Percentiles rank a stretch among this genome's conserved stretches.
phyloP scores from a whole-genome alignment of 371 early-diverging fungal genomes.

The Rhizopus delemar region DNA sequence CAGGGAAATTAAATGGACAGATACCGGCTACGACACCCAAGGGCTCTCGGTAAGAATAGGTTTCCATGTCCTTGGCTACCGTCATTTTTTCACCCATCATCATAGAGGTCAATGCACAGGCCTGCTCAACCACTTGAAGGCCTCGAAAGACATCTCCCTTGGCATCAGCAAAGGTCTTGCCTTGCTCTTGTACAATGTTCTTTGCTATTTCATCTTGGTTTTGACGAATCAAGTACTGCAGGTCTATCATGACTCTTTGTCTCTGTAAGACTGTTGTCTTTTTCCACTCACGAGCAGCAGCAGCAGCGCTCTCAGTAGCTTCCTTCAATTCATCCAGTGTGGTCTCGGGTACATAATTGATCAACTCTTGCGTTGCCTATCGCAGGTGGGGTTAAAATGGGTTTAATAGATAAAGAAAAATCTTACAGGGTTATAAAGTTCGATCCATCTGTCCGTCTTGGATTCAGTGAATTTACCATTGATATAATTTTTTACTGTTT shows the following conservation, averaged over 20 bases:
- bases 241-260: constrained; percentile 90
- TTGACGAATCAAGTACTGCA: constrained; percentile 84
- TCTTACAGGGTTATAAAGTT: constrained; percentile 87
- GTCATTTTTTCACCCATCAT: constrained; percentile 86
- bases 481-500: constrained; percentile 77
- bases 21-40: constrained; percentile 96
- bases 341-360: constrained; percentile 88
- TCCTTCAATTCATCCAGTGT: constrained; percentile 84
- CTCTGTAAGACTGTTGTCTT: constrained; percentile 84
- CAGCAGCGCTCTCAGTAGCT: constrained; percentile 74
- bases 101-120: constrained; percentile 76
- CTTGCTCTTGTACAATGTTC: constrained; percentile 90
- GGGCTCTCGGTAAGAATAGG: constrained; percentile 92
- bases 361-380: constrained; percentile 91
- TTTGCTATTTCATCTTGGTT: constrained; percentile 83
- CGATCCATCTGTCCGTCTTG: constrained; percentile 84
- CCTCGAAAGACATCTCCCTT: constrained; percentile 90
- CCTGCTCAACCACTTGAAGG: constrained; percentile 90
- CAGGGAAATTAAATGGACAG: constrained; percentile 96
- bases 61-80: constrained; percentile 94
- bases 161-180: constrained; percentile 94
- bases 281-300: constrained; percentile 88
- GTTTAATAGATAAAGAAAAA: background rate
- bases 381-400: background rate
- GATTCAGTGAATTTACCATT: constrained; percentile 94